These are phyloP conservation scores for Triangularia setosa DNA, from an alignment of 2,329 filamentous ascomycete species.

Conservation along the genomic window DNA sequence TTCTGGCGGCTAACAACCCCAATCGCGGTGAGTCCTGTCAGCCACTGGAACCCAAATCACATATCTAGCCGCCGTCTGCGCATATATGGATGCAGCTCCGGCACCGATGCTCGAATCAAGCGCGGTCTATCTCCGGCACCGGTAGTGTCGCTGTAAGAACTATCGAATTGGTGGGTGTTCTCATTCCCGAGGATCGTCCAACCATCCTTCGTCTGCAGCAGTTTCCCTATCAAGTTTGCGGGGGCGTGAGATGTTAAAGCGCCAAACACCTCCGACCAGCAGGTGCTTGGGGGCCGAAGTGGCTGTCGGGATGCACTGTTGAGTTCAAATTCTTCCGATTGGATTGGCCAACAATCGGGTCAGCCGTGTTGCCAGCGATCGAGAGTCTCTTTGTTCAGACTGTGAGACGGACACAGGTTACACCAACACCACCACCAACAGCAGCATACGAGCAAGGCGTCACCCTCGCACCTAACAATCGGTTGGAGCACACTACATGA, in stretches of 20 bases:
- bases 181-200: background rate
- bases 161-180: background rate
- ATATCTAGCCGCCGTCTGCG: slow-evolving; percentile 2
- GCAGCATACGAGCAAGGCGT: background rate
- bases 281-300: slow-evolving; percentile 2
- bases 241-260: background rate
- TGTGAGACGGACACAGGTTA: background rate
- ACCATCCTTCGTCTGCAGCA: background rate
- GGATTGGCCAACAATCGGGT: background rate
- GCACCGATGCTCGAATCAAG: slow-evolving; percentile 5
- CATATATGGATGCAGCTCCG: background rate
- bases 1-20: slow-evolving; percentile 8
- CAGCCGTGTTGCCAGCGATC: background rate
- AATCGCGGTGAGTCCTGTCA: background rate
- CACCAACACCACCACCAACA: background rate
- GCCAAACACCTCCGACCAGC: background rate
- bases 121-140: background rate
- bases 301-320: background rate
- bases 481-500: background rate
- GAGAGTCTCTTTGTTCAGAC: background rate
- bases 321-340: slow-evolving; percentile 1
- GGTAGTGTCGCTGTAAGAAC: background rate
- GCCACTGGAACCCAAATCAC: slow-evolving; percentile 1
- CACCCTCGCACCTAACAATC: background rate
- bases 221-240: background rate